phyloP scores from a whole-genome alignment of 1,139 yeast species.

The Meyerozyma athensensis region DNA sequence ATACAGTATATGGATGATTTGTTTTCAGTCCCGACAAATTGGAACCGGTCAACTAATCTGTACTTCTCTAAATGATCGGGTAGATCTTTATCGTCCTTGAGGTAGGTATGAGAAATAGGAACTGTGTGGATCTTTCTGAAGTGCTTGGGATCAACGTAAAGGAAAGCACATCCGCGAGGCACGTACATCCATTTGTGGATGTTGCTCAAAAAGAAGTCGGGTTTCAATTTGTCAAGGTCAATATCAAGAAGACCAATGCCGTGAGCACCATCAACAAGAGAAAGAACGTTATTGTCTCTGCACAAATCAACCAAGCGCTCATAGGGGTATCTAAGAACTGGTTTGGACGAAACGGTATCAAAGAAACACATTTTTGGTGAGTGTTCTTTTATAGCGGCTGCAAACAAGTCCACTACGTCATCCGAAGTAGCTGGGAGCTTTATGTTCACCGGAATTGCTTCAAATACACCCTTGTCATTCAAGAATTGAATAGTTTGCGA shows the following conservation, averaged over 20 bases:
- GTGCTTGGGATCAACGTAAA: conserved; percentile 12
- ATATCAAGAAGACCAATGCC: conserved; percentile 12
- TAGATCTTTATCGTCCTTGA: conserved; percentile 5
- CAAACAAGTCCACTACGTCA: conserved; percentile 42
- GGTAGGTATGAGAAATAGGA: conserved; percentile 13
- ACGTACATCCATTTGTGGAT: conserved; percentile 14
- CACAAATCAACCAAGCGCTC: conserved; percentile 9
- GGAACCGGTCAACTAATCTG: conserved; percentile 10
- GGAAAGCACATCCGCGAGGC: conserved; percentile 13
- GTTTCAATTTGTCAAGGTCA: conserved; percentile 7
- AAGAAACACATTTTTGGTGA: conserved; percentile 6
- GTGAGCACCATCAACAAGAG: conserved; percentile 15
- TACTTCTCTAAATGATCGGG: conserved; percentile 4
- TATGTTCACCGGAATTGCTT: conserved; percentile 20
- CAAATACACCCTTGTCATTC: conserved; percentile 37
- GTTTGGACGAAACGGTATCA: conserved; percentile 13
- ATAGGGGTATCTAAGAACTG: conserved; percentile 11
- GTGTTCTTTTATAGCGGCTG: conserved; percentile 20
- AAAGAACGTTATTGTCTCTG: conserved; percentile 9
- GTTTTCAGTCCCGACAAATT: conserved; percentile 9
- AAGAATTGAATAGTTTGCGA: conserved; percentile 49
- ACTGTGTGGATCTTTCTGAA: conserved; percentile 10
- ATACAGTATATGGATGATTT: conserved; percentile 9
- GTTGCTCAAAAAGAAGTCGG: conserved; percentile 13
- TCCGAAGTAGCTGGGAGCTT: conserved; percentile 27